Base-by-base conservation (phyloP, 2,329 filamentous ascomycete species). In the Leptographium procerum region DNA sequence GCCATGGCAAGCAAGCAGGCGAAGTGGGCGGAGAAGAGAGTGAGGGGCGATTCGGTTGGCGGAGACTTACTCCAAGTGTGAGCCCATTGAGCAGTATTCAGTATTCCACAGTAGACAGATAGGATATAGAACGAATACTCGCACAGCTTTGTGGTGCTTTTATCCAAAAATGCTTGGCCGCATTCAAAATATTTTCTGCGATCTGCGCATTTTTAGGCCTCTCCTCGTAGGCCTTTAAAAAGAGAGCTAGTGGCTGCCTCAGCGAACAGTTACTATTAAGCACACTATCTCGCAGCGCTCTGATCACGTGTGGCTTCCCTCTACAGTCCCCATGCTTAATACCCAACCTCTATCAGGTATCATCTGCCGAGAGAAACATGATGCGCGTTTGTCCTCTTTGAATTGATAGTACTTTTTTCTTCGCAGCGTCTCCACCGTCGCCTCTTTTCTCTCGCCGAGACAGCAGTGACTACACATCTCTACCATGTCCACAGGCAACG, bases 401-500 rank as follows among this genome's bases (percentile, higher is more conserved):
- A n/a, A n/a, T n/a, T n/a, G n/a, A n/a, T n/a, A n/a, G n/a, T n/a
- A n/a, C n/a, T n/a, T n/a, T n/a, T n/a, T n/a, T n/a, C n/a, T n/a
- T n/a, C n/a, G n/a, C n/a, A n/a, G n/a, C n/a, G n/a, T n/a, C n/a
- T n/a, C n/a, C n/a, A n/a, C n/a, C n/a, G n/a, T n/a, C n/a, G n/a
- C n/a, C n/a, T n/a, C n/a, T n/a, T n/a, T n/a, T n/a, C n/a, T n/a
- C n/a, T n/a, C n/a, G n/a, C n/a, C n/a, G n/a, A n/a, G n/a, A n/a
- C n/a, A n/a, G n/a, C n/a, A n/a, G n/a, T n/a, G n/a, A n/a, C n/a
- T n/a, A n/a, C n/a, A n/a, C n/a, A n/a, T n/a, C n/a, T n/a, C 47
- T 29, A 63, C 55, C n/a, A 61, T 62, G 55, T 60, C 59, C 1
- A 57, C 54, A 22, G 63, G 56, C 55, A 77, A 75, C 60, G 67